Evolutionary conservation across 2,329 filamentous ascomycete genomes (phyloP), one percentile per base, ranked within the genome.

Genomic region (Alternaria postmessia): DNA sequence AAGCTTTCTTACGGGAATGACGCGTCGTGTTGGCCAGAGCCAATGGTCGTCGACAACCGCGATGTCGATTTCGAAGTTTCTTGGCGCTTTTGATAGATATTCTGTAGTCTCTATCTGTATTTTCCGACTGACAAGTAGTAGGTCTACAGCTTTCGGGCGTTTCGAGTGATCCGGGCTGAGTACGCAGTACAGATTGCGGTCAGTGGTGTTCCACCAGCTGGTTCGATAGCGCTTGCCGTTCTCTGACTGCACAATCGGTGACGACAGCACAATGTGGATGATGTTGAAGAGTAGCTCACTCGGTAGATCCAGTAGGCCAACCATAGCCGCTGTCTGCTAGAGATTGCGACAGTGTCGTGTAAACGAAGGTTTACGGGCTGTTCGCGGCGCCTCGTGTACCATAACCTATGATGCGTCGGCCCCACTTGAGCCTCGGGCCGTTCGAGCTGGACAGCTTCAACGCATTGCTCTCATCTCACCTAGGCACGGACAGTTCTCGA

Each of bases 251-350:
- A 51, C 38, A 22, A 11, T 34, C 6, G 54, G 46, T n/a, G 46
- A 28, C 2, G 61, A 55, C 26, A 57, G 46, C 20, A 57, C 62
- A n/a, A 61, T 43, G 18, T 41, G 16, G 38, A 66, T 63, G 9
- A 66, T 64, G 4, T 53, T 26, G 32, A 59, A 62, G 8, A 66
- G 20, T 12, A 66, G 36, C 30, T 66, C 64, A 32, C 54, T 64
- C 14, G 64, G 62, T 1, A 66, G 48, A n/a, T 66, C 59, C 5
- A 64, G 20, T 3, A 66, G 49, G 30, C 56, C 54, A 30, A 56
- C 52, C 61, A 64, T 66, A 18, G 18, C 54, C 48, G 18, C 42
- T 52, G 24, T 26, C n/a, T 39, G 51, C 18, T 20, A 39, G 49
- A 18, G 34, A 32, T 5, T 49, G n/a, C 20, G 24, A n/a, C 26